Evolutionary conservation across 352 stramenopile genomes (phyloP), one percentile per base, ranked within the genome.

Genomic region (Globisporangium carolinianum): DNA sequence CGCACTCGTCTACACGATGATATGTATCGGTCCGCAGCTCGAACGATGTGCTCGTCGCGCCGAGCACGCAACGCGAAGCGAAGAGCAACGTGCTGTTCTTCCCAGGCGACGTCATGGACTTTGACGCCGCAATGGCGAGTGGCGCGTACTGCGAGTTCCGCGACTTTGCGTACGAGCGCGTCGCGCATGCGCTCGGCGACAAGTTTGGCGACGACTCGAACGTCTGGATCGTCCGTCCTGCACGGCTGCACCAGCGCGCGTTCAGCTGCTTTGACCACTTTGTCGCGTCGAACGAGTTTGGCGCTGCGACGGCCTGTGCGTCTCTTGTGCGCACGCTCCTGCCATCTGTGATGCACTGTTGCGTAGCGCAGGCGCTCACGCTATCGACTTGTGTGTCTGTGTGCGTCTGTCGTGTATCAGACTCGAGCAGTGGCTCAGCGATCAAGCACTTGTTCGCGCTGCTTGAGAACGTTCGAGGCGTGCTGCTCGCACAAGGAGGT

Each of bases 231-330:
- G 59, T 89, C n/a, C 63, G 67, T 11, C 79, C 79, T 11, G 69
- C 55, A 45, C 59, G 66, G 17, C 71, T 85, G 49, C 55, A 73
- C 17, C 65, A 77, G 12, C 67, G 67, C 51, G 72, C 68, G 6
- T 86, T 80, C 51, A 79, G 75, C 56, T 86, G 76, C 61, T 89
- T 80, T 42, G 70, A 83, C 60, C 72, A 79, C 63, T 89, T 89
- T 58, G 69, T 86, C 15, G 60, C 51, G 6, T 75, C 64, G 38
- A 84, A 86, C 63, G 69, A 76, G 43, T 79, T 75, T 47, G 79
- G 79, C 60, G 75, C 75, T 12, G 74, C 73, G 11, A 72, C 58
- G 7, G 45, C 66, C 47, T 89, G 78, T 80, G 63, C 51, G 59
- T 49, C 42, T 4, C 42, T 47, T n/a, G 0, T 15, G n/a, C 42